A percentile compares a stretch with the other conserved stretches of the same genome.
Conservation (phyloP, 75 land plant genomes). For the Sequoia sempervirens region DNA sequence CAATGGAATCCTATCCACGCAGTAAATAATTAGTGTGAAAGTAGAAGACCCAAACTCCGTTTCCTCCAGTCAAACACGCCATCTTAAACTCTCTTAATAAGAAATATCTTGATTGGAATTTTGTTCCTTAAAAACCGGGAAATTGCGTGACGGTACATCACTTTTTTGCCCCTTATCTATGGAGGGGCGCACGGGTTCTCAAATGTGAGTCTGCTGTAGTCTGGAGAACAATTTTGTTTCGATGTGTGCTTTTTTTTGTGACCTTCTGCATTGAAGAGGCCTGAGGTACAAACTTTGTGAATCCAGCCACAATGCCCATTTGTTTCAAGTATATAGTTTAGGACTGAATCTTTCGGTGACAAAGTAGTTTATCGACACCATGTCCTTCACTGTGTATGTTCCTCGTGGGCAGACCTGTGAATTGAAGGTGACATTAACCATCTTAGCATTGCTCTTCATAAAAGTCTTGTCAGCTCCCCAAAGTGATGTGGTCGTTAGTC, state of each 20-base stretch:
- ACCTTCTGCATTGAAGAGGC: not conserved
- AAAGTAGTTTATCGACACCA: not conserved
- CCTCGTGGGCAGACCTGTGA: not conserved
- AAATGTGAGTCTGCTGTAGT: not conserved
- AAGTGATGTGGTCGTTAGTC: slow-evolving; percentile 18
- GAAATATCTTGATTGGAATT: not conserved
- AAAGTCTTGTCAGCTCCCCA: slow-evolving; percentile 4
- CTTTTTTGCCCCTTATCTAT: not conserved
- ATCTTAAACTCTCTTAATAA: not conserved
- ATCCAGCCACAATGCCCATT: not conserved
- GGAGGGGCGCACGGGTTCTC: not conserved
- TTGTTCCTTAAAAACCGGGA: not conserved
- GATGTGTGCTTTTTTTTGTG: not conserved
- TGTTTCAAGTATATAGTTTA: not conserved
- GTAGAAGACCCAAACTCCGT: too few species aligned
- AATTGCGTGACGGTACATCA: not conserved
- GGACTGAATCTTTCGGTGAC: not conserved
- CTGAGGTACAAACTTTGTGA: not conserved
- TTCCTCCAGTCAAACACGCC: not conserved
- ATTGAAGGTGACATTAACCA: slow-evolving; percentile 3
- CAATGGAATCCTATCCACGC: not conserved
- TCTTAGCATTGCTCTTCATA: slow-evolving; percentile 6
- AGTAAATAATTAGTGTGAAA: not conserved
- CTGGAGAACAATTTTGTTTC: slow-evolving; percentile 1
- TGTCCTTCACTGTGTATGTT: slow-evolving; percentile 1